Base-by-base conservation (phyloP, 169 alveolate genomes). In the Plasmodium ovale region DNA sequence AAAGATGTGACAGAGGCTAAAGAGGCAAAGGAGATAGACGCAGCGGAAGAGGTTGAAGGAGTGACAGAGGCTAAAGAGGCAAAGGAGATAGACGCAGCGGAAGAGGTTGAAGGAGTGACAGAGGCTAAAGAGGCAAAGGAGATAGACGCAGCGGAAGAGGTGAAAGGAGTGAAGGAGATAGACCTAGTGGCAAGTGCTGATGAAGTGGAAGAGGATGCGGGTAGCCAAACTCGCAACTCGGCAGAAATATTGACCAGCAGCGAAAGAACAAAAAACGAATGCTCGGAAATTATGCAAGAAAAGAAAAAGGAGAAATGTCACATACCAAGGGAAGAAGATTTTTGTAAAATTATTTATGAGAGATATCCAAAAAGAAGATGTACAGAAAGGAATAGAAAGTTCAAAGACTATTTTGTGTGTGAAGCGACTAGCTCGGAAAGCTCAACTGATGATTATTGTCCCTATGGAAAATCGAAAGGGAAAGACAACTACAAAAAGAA, bases 401-500 rank as follows among this genome's bases (percentile, higher is more conserved):
- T 47, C 27, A 14, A 27, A 6, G 35, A 3, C 12, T 44, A 29
- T 35, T 77, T 60, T 49, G 16, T 56, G 5, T 31, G 29, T 51
- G 77, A 60, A 2, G 12, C 74, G 12, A 35, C 25, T 23, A 62
- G 58, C 19, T 42, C 53, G 5, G 72, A 77, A 16, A 54, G 10
- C 1, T 60, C 74, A 53, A 60, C 88, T 21, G 74, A 62, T 54
- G 88, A 77, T 54, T 37, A 60, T 42, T 33, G 27, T 14, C 56
- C 21, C 23, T 44, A 37, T 44, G 33, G 2, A 44, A 72, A 44
- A 62, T 2, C 16, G 59, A 42, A 6, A 3, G 19, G 2, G 7
- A 4, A 33, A 65, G 9, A 59, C 16, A 16, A 44, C 23, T 2
- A 42, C 16, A 25, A 65, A 42, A 67, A 82, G 31, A 70, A 58